These are phyloP conservation scores for Neurospora sp. DNA, from an alignment of 2,329 filamentous ascomycete genomes.

Conservation along the genomic window DNA sequence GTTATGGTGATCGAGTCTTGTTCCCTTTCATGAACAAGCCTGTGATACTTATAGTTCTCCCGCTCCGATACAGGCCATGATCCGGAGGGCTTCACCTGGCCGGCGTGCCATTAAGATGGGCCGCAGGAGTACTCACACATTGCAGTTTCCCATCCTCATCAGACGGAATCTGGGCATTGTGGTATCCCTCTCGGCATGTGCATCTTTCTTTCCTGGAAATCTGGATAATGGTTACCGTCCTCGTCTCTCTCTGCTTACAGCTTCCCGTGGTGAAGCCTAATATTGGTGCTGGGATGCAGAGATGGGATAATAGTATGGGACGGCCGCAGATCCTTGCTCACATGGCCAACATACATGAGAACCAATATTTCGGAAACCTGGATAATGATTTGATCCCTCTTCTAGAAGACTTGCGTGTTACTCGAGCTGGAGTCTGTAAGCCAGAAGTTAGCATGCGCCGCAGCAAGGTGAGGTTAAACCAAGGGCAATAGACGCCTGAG, in stretches of 20 bases:
- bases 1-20: background rate
- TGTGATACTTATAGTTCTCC: background rate
- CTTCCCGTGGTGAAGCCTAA: background rate
- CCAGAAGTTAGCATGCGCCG: background rate
- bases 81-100: background rate
- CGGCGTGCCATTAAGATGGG: background rate
- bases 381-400: background rate
- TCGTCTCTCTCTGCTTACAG: background rate
- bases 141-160: background rate
- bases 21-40: background rate
- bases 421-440: background rate
- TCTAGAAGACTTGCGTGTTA: background rate
- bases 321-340: background rate
- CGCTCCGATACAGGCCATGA: background rate
- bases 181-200: background rate
- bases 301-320: background rate
- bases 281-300: background rate
- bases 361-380: background rate
- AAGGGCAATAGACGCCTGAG: background rate
- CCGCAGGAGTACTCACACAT: background rate
- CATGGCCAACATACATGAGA: background rate
- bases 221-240: background rate
- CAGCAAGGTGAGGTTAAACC: background rate
- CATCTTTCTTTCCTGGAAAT: background rate
- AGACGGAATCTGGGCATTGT: background rate